A percentile compares a stretch with the other conserved stretches of the same genome.
These are phyloP conservation scores for Saturnispora besseyi DNA, from an alignment of 805 yeast species.

Conservation along the genomic window DNA sequence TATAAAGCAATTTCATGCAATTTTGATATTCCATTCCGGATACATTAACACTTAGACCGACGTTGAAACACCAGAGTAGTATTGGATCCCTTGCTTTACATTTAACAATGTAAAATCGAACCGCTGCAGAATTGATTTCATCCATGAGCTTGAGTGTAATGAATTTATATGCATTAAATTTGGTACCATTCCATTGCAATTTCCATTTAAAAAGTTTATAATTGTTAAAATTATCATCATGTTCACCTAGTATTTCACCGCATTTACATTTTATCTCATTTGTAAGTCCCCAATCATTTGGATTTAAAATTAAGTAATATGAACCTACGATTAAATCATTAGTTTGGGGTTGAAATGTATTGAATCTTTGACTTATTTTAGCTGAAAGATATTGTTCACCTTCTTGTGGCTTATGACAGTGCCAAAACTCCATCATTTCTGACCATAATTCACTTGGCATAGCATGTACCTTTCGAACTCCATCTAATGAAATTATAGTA, in stretches of 20 bases:
- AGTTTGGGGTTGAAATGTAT: slow-evolving; percentile 35
- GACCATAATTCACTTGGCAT: slow-evolving; percentile 93
- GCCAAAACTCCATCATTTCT: slow-evolving; percentile 97
- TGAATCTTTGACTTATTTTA: slow-evolving; percentile 26
- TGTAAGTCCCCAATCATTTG: slow-evolving; percentile 13
- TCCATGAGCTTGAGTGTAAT: slow-evolving; percentile 34
- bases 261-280: slow-evolving; percentile 33
- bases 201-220: slow-evolving; percentile 51
- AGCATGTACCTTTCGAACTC: slow-evolving; percentile 34
- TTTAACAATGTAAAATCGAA: slow-evolving; percentile 28
- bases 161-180: slow-evolving; percentile 30
- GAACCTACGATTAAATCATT: slow-evolving; percentile 45
- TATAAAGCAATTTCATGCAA: slow-evolving; percentile 40
- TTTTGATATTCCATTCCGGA: slow-evolving; percentile 11
- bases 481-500: slow-evolving; percentile 24
- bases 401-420: slow-evolving; percentile 70
- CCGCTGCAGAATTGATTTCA: slow-evolving; percentile 34
- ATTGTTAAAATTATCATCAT: slow-evolving; percentile 26
- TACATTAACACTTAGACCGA: slow-evolving; percentile 24
- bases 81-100: slow-evolving; percentile 11
- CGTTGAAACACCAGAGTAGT: slow-evolving; percentile 44
- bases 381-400: slow-evolving; percentile 12
- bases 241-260: slow-evolving; percentile 31
- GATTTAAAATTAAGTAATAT: slow-evolving; percentile 41
- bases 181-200: slow-evolving; percentile 27